phyloP scores from a whole-genome alignment of 2,329 filamentous ascomycete genomes.

The Trichoderma atrobrunneum region DNA sequence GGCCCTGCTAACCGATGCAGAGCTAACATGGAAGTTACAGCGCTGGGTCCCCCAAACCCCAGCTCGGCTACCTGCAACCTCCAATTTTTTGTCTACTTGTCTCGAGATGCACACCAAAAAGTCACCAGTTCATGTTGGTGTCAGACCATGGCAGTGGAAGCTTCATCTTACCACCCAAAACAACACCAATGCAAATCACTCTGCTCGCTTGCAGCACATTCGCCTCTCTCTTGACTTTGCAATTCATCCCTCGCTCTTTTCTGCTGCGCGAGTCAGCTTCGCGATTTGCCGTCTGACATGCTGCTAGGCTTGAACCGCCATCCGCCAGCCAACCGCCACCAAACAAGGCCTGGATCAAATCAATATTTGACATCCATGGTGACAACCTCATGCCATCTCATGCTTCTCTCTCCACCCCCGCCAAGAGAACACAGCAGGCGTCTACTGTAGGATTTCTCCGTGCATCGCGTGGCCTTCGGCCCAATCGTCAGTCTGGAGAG shows the following conservation, averaged over 20 bases:
- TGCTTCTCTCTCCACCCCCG: not conserved
- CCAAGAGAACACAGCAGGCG: not conserved
- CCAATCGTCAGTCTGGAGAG: not conserved
- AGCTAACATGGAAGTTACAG: not conserved
- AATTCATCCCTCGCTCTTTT: not conserved
- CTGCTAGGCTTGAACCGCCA: not conserved
- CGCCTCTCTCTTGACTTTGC: not conserved
- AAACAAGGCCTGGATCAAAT: not conserved
- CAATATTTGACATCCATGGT: not conserved
- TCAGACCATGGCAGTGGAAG: not conserved
- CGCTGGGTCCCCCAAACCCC: not conserved
- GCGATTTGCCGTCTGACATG: not conserved
- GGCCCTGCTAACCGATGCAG: not conserved
- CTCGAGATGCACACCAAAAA: not conserved
- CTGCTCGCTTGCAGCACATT: not conserved
- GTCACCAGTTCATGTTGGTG: not conserved
- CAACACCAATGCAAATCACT: not conserved
- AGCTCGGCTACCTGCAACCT: not conserved
- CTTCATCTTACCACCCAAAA: not conserved
- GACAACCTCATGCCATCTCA: not conserved
- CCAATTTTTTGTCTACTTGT: not conserved
- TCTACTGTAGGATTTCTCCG: conserved; percentile 18
- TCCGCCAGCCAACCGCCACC: not conserved
- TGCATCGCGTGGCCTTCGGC: conserved; percentile 12
- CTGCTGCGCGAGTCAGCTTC: not conserved